Base-by-base conservation (phyloP, 2,329 filamentous ascomycete genomes). In the Neospermospora avenae region DNA sequence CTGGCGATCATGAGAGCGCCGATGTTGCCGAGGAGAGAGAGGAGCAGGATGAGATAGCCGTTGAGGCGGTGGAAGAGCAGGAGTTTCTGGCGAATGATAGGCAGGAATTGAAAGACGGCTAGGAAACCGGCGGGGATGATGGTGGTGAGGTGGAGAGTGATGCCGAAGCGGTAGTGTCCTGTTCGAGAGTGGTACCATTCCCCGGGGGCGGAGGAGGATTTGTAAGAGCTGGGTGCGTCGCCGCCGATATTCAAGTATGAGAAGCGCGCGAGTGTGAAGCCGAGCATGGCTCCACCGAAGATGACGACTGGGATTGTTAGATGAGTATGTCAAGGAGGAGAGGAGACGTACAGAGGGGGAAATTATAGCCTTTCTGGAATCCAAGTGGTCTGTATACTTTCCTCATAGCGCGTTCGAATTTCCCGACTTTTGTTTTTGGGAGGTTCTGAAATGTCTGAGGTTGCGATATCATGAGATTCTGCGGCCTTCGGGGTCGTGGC, bases 301-400 rank as follows among this genome's bases (percentile, higher is more conserved):
- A 67, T 66, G 35, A 68, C 34, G 39, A 64, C 62, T 58, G 13
- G 14, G 1, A 14, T 10, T 3, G 31, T 61, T 37, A 59, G 31
- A 31, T 45, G 5, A 13, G 10, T 11, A 3, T 11, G 3, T 22
- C 8, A 22, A 11, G 16, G 8, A 11, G 18, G 18, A 7, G 4
- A 11, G 10, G 28, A 16, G 2, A 60, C 62, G 57, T 56, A 68
- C 67, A 69, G 76, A 82, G 61, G 78, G 86, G 42, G 84, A 84
- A 65, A 74, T 81, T 31, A 78, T 84, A 63, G 84, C 86, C 57
- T 72, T 88, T 51, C 72, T 80, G 52, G 76, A 82, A 59, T 77
- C 83, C n/a, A 84, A 90, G 62, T 83, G 86, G 8, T 85, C 85
- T 70, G 81, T 90, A 69, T 79, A 89, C 37, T 24, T 59, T 65